Evolutionary conservation across 768 basidiomycete species (phyloP).

Genomic region (Psilocybe subaeruginosa): DNA sequence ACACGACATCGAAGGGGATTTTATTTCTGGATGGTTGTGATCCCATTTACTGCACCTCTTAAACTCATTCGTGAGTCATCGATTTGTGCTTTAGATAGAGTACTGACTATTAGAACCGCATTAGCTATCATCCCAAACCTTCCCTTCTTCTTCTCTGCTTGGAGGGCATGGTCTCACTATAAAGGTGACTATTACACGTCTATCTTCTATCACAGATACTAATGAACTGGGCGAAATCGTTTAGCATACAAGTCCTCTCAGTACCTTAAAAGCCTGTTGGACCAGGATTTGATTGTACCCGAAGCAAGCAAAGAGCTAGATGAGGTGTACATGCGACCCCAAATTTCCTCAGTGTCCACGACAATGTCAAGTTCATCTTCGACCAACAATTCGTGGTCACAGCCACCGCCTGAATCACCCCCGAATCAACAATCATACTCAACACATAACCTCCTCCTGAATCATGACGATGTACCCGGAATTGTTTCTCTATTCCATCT

Average conservation of each 20-base stretch:
- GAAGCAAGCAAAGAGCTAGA: constrained; percentile 59
- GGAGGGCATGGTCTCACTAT: constrained; percentile 87
- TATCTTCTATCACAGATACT: not conserved
- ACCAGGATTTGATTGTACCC: constrained; percentile 58
- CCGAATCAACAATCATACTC: constrained; percentile 1
- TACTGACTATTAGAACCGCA: not conserved
- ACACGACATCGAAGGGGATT: constrained; percentile 72
- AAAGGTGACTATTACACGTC: constrained; percentile 47
- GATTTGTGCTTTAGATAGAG: not conserved
- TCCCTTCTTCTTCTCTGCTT: constrained; percentile 84
- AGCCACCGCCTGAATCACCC: not conserved
- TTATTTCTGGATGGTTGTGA: constrained; percentile 62
- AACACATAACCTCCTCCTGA: constrained; percentile 32
- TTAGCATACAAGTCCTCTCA: constrained; percentile 72
- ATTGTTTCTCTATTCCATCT: constrained; percentile 52
- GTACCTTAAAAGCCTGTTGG: constrained; percentile 65
- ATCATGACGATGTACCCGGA: constrained; percentile 53
- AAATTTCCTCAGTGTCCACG: constrained; percentile 2
- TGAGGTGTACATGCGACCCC: constrained; percentile 46
- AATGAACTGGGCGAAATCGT: not conserved
- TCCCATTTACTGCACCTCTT: constrained; percentile 79
- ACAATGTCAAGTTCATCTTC: not conserved
- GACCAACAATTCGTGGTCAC: not conserved
- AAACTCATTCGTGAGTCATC: constrained; percentile 68
- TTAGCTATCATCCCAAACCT: constrained; percentile 81